phyloP scores from a whole-genome alignment of 2,329 filamentous ascomycete species.

The Colletotrichum tamarilloi region DNA sequence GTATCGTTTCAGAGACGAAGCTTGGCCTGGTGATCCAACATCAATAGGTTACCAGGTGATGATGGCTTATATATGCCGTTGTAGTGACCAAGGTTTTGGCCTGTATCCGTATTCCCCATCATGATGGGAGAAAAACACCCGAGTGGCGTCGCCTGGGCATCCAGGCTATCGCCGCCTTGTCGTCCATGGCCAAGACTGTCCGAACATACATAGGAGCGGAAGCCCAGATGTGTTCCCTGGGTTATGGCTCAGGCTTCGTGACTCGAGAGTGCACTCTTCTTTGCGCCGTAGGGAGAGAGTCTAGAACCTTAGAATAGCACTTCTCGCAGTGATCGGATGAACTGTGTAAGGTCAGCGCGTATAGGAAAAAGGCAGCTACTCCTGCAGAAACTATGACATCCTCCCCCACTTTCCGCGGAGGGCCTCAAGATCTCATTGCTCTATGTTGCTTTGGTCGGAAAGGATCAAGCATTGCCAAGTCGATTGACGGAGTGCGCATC shows the following conservation, averaged over 20 bases:
- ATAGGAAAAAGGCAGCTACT: background rate
- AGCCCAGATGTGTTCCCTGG: constrained; percentile 4
- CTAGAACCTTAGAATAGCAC: background rate
- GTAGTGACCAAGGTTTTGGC: background rate
- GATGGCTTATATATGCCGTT: background rate
- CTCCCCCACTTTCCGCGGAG: background rate
- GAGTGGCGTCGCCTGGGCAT: constrained; percentile 2
- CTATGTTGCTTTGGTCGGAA: background rate
- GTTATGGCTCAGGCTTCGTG: constrained; percentile 12
- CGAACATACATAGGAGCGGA: background rate
- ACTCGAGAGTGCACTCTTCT: background rate
- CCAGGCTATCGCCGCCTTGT: constrained; percentile 15
- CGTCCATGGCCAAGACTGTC: background rate
- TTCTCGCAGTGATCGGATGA: background rate
- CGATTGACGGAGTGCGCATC: background rate
- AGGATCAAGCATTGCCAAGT: background rate
- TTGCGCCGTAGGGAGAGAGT: background rate
- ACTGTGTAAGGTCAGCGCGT: constrained; percentile 7
- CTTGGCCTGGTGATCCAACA: background rate
- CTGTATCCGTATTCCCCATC: background rate
- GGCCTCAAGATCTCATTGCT: background rate
- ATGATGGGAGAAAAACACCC: background rate
- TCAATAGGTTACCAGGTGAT: background rate
- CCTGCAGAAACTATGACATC: background rate
- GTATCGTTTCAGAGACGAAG: background rate